Percentiles rank a stretch among this genome's conserved stretches.
Conservation (phyloP, 2,329 filamentous ascomycete species). For the Ascochyta fabae region DNA sequence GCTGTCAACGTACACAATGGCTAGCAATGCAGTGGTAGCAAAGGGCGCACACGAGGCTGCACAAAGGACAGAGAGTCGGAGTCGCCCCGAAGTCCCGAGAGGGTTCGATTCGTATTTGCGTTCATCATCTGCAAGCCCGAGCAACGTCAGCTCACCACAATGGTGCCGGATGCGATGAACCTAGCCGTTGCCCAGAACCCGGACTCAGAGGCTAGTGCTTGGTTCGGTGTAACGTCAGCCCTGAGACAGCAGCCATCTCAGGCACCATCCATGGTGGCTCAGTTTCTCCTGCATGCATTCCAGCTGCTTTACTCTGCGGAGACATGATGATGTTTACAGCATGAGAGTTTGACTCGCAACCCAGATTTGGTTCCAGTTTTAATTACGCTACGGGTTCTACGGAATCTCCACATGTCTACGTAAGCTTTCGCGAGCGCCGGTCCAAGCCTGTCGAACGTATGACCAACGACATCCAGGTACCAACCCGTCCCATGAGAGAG, state of each 20-base stretch:
- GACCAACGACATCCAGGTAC: background rate
- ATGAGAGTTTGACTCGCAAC: background rate
- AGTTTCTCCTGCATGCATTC: slow-evolving; percentile 1
- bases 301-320: slow-evolving; percentile 3
- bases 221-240: slow-evolving; percentile 9
- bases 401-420: slow-evolving; percentile 10
- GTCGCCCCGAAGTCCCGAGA: background rate
- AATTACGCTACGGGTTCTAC: slow-evolving; percentile 15
- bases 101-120: slow-evolving; percentile 12
- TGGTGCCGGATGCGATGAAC: slow-evolving; percentile 11
- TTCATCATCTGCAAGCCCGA: slow-evolving; percentile 13
- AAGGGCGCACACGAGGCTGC: slow-evolving; percentile 1
- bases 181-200: slow-evolving; percentile 11
- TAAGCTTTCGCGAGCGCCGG: slow-evolving; percentile 7
- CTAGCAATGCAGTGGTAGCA: background rate
- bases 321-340: slow-evolving; percentile 4
- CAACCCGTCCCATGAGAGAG: background rate
- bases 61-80: slow-evolving; percentile 1
- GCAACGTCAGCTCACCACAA: slow-evolving; percentile 17
- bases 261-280: slow-evolving; percentile 6
- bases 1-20: background rate
- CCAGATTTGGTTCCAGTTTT: slow-evolving; percentile 3
- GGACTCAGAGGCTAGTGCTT: slow-evolving; percentile 8
- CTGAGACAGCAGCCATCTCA: slow-evolving; percentile 6
- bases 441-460: slow-evolving; percentile 2